These are phyloP conservation scores for Hemisphaericaspora subhashii DNA, from an alignment of 1,139 yeast genomes.

Conservation along the genomic window DNA sequence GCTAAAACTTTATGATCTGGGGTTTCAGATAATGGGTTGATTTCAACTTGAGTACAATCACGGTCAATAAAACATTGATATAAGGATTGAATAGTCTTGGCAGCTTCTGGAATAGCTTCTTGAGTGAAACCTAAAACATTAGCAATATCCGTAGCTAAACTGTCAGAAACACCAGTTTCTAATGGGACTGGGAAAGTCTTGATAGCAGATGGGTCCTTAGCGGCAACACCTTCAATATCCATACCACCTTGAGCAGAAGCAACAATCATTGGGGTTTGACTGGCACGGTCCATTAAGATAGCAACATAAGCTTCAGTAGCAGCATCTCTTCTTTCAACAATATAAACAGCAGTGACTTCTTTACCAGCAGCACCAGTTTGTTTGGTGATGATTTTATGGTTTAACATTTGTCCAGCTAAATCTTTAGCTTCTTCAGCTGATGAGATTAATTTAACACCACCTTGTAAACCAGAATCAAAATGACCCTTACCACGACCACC, in stretches of 20 bases:
- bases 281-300: constrained; percentile 89
- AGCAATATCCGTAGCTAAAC: constrained; percentile 76
- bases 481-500: constrained; percentile 99
- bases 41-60: constrained; percentile 98
- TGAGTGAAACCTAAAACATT: constrained; percentile 76
- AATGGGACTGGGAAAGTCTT: constrained; percentile 82
- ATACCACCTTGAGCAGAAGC: constrained; percentile 99
- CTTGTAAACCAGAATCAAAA: constrained; percentile 92
- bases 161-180: constrained; percentile 77
- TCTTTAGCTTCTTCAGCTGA: constrained; percentile 86
- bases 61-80: constrained; percentile 85
- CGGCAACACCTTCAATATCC: constrained; percentile 99
- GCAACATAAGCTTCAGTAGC: constrained; percentile 94
- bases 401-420: constrained; percentile 85
- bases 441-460: constrained; percentile 91
- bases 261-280: constrained; percentile 89
- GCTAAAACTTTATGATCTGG: constrained; percentile 88
- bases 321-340: constrained; percentile 93
- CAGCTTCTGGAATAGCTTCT: constrained; percentile 83
- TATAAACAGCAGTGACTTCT: constrained; percentile 93
- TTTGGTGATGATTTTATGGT: constrained; percentile 92
- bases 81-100: constrained; percentile 79
- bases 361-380: constrained; percentile 98
- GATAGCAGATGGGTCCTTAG: constrained; percentile 87
- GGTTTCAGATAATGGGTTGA: constrained; percentile 96